phyloP scores from a whole-genome alignment of 2,329 filamentous ascomycete genomes.

The Cladophialophora exuberans region DNA sequence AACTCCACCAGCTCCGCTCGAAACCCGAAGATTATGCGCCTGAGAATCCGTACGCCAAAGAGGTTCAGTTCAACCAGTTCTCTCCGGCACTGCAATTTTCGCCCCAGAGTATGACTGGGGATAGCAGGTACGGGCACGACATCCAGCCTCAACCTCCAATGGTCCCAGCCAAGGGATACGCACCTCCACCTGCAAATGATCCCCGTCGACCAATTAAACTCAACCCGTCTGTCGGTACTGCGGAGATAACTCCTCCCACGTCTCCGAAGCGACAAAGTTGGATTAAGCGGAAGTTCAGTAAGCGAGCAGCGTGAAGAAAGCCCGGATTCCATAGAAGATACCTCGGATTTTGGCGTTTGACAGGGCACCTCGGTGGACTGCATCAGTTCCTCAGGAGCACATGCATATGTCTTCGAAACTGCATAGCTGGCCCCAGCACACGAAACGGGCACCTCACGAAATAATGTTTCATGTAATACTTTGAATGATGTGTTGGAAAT shows the following conservation, averaged over 20 bases:
- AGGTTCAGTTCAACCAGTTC: conserved; percentile 35
- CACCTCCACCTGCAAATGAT: conserved; percentile 16
- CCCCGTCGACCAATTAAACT: conserved; percentile 35
- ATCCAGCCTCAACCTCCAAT: conserved; percentile 29
- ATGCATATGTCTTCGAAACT: conserved; percentile 9
- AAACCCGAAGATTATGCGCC: conserved; percentile 50
- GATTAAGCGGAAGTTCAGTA: conserved; percentile 83
- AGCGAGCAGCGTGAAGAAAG: conserved; percentile 40
- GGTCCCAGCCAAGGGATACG: conserved; percentile 18
- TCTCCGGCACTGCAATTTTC: conserved; percentile 20
- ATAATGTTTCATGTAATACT: conserved; percentile 32
- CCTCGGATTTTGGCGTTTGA: conserved; percentile 17
- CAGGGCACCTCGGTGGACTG: conserved; percentile 1
- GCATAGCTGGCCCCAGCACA: conserved; percentile 15
- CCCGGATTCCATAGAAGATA: background rate
- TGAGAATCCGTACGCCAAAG: conserved; percentile 43
- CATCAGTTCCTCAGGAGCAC: conserved; percentile 3
- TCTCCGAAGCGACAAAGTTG: conserved; percentile 78
- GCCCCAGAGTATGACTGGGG: conserved; percentile 20
- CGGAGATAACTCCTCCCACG: conserved; percentile 12
- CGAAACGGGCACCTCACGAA: conserved; percentile 16
- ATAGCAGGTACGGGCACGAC: conserved; percentile 34
- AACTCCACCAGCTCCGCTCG: conserved; percentile 57
- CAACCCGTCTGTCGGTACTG: conserved; percentile 6
- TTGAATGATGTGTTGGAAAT: conserved; percentile 12